Evolutionary conservation across 768 basidiomycete genomes (phyloP).

Genomic region (Podaxis sp.): DNA sequence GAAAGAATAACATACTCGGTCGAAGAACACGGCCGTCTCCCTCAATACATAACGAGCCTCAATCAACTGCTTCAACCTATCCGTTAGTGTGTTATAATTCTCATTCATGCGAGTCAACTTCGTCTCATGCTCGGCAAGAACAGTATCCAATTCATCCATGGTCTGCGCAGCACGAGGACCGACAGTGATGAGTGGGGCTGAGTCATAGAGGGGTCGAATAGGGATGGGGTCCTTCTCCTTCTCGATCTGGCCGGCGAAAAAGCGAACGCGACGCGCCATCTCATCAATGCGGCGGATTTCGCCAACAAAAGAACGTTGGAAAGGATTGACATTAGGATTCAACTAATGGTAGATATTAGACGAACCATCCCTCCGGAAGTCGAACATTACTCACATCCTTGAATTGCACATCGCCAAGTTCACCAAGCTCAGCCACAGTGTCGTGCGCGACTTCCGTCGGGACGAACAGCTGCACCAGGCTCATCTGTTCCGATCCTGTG

Average conservation of each 20-base stretch:
- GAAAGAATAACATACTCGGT: conserved; percentile 51
- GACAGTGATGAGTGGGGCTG: conserved; percentile 81
- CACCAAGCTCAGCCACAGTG: conserved; percentile 92
- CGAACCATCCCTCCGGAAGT: neutral
- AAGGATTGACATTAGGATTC: conserved; percentile 93
- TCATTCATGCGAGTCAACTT: conserved; percentile 89
- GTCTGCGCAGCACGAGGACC: conserved; percentile 92
- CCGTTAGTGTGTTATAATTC: conserved; percentile 85
- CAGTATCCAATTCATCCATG: conserved; percentile 90
- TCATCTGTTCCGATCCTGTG: conserved; percentile 95
- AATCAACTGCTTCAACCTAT: conserved; percentile 79
- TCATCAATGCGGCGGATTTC: conserved; percentile 96
- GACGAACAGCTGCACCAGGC: conserved; percentile 94
- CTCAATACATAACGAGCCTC: conserved; percentile 93
- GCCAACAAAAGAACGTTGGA: conserved; percentile 96
- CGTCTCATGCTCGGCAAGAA: conserved; percentile 81
- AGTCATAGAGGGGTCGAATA: conserved; percentile 83
- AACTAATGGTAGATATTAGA: conserved; percentile 49
- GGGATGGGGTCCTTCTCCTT: conserved; percentile 83
- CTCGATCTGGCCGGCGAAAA: conserved; percentile 83
- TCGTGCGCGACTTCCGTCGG: conserved; percentile 98
- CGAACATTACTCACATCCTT: conserved; percentile 70
- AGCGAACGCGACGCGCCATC: conserved; percentile 91
- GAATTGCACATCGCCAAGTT: conserved; percentile 94
- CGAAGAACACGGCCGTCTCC: conserved; percentile 96